These are phyloP conservation scores for Sclerotinia sclerotiorum DNA, from an alignment of 2,329 filamentous ascomycete genomes.

Conservation along the genomic window DNA sequence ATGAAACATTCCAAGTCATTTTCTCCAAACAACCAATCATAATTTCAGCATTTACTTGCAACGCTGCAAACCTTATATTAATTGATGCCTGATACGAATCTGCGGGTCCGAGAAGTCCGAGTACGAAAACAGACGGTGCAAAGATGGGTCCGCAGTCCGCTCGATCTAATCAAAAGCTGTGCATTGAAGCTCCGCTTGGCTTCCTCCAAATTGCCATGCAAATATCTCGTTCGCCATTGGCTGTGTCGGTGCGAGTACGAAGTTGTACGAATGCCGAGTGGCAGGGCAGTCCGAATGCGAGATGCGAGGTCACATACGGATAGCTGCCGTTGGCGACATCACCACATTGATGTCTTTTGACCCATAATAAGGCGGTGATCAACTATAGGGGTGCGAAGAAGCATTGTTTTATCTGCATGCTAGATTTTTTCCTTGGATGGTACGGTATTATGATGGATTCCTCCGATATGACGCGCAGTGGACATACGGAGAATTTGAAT, in stretches of 20 bases:
- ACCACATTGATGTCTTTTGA: neutral
- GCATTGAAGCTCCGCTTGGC: neutral
- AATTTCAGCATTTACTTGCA: neutral
- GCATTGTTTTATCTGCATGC: neutral
- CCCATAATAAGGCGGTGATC: neutral
- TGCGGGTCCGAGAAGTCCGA: neutral
- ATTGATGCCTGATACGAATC: neutral
- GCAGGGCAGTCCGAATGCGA: conserved; percentile 2
- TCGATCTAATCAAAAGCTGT: neutral
- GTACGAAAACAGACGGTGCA: neutral
- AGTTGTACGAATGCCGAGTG: neutral
- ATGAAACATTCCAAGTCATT: neutral
- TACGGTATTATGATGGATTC: neutral
- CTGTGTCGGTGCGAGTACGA: neutral
- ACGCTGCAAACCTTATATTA: neutral
- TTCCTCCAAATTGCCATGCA: neutral
- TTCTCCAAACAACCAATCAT: neutral
- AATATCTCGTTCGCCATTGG: neutral
- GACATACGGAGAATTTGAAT: neutral
- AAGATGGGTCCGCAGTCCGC: too few species aligned
- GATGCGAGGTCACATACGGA: neutral
- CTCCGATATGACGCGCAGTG: neutral
- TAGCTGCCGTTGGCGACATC: neutral
- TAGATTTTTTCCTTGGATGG: neutral
- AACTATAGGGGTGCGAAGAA: neutral